phyloP scores from a whole-genome alignment of 2,329 filamentous ascomycete genomes.

The Penicillium sp. region DNA sequence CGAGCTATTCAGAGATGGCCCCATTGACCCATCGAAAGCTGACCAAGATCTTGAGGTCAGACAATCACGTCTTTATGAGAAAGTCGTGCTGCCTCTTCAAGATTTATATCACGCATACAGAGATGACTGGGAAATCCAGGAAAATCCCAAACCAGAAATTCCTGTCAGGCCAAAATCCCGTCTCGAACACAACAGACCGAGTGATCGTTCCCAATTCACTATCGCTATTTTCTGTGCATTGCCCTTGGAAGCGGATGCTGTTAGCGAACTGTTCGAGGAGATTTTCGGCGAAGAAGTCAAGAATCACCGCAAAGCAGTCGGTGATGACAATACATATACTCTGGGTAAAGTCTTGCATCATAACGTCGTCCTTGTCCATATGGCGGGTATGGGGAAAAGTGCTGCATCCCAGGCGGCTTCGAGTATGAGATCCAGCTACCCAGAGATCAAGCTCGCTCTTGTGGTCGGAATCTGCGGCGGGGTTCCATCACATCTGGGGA shows the following conservation, averaged over 20 bases:
- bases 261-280: background rate
- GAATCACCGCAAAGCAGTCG: background rate
- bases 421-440: background rate
- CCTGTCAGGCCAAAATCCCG: background rate
- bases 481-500: background rate
- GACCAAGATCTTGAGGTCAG: background rate
- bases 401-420: constrained; percentile 1
- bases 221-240: constrained; percentile 3
- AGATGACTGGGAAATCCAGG: constrained; percentile 3
- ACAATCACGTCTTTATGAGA: background rate
- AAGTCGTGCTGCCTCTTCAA: background rate
- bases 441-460: background rate
- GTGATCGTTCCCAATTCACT: background rate
- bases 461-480: constrained; percentile 1
- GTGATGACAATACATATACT: background rate
- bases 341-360: background rate
- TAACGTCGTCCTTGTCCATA: background rate
- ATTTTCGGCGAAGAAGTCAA: background rate
- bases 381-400: constrained; percentile 2
- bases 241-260: background rate
- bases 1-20: background rate
- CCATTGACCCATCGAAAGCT: background rate
- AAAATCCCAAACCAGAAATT: background rate
- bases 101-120: background rate
- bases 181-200: background rate